These are phyloP conservation scores for Fraxinus quadrangulata DNA, from an alignment of 257 asterid genomes.

Conservation along the genomic window DNA sequence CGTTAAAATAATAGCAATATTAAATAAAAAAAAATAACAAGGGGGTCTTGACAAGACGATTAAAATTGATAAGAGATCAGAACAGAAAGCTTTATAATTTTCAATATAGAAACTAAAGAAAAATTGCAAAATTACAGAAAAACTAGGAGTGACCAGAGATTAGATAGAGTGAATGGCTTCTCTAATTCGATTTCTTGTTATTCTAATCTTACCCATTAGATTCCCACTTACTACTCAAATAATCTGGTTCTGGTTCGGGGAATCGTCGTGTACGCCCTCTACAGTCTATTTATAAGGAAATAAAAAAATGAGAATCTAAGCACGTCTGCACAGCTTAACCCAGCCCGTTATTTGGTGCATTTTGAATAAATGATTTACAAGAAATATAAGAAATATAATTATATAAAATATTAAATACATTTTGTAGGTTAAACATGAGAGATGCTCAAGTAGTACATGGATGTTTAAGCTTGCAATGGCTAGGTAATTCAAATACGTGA, in stretches of 20 bases:
- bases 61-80: neutral
- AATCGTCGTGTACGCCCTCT: neutral
- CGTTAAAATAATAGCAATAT: slow-evolving; percentile 8
- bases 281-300: no score
- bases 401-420: no score
- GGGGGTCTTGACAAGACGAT: slow-evolving; percentile 17
- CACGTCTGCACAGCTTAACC: no score
- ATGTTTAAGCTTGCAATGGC: no score
- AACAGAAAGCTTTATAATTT: slow-evolving; percentile 18
- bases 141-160: slow-evolving; percentile 18
- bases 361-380: no score
- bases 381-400: no score
- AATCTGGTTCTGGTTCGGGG: slow-evolving; percentile 16
- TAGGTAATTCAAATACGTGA: no score
- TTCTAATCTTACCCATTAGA: neutral
- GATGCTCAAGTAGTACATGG: no score
- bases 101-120: slow-evolving; percentile 20
- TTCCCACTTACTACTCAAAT: neutral
- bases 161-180: slow-evolving; percentile 9
- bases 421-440: no score
- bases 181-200: neutral
- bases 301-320: no score
- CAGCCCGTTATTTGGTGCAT: no score
- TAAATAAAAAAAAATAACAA: neutral
- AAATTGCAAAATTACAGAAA: neutral